Evolutionary conservation across 495 filamentous ascomycete genomes (phyloP), one percentile per base, ranked within the genome.

Genomic region (Aspergillus wentii): DNA sequence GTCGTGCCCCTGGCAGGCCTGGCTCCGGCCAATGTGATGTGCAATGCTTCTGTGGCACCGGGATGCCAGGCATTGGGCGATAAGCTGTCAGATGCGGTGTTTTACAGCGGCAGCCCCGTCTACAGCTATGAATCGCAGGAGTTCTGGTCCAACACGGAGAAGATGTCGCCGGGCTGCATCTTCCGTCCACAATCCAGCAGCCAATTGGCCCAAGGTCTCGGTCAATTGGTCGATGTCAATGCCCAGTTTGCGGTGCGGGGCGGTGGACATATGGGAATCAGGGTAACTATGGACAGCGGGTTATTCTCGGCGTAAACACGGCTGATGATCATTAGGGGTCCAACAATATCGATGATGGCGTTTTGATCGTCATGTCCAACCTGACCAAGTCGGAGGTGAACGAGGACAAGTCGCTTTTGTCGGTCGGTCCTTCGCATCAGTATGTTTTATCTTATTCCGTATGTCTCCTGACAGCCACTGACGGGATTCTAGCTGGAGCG

Each of bases 311-410:
- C 7, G 32, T 39, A 2, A 1, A 6, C 11, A 13, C 3, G 4
- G 19, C n/a, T 25, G 10, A 23, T 17, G 0, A 5, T 7, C 11
- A 7, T 42, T 52, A 10, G 78, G 79, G 35, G 49, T 59, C 38
- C 59, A 63, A 63, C 41, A 63, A 58, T 13, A 60, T 60, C 41
- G 35, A 70, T n/a, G 43, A 59, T 15, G 79, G 80, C 11, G 66
- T 84, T 3, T 68, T 78, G 16, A 68, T 86, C 33, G 71, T 73
- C 36, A 56, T 83, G 46, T 59, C 49, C 1, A 65, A 64, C 3
- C 43, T 86, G 25, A 71, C 67, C 22, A 50, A 50, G 11, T 13
- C 60, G 48, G 19, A 51, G 17, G 17, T 60, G 28, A 51, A 44
- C 17, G 33, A 49, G 2, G 56, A 63, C 38, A 36, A 56, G 26